These are phyloP conservation scores for Rusavskia elegans DNA, from an alignment of 495 filamentous ascomycete species.

Conservation along the genomic window DNA sequence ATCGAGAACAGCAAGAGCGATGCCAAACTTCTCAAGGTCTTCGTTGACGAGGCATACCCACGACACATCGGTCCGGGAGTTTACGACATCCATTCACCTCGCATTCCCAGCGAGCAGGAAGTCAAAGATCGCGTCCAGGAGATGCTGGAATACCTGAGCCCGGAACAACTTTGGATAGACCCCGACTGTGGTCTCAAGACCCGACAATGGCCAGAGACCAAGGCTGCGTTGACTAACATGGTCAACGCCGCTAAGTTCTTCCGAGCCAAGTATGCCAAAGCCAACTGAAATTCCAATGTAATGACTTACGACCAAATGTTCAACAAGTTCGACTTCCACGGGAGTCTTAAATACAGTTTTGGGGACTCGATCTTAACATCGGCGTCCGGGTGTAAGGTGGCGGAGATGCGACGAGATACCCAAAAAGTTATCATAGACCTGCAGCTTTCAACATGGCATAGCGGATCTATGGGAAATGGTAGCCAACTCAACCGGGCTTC, in stretches of 20 bases:
- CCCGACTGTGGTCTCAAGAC: constrained; percentile 99
- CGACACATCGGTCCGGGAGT: constrained; percentile 97
- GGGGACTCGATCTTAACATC: constrained; percentile 4
- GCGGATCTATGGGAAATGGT: neutral
- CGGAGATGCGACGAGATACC: neutral
- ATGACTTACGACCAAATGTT: constrained; percentile 27
- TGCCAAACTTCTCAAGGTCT: constrained; percentile 96
- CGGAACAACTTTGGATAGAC: constrained; percentile 96
- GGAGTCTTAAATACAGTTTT: neutral
- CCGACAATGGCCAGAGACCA: constrained; percentile 89
- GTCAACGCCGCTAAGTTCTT: constrained; percentile 91
- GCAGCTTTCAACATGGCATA: constrained; percentile 2
- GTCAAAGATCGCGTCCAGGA: constrained; percentile 92
- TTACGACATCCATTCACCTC: constrained; percentile 98
- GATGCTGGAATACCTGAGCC: constrained; percentile 89
- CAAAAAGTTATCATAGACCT: neutral
- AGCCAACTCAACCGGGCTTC: neutral
- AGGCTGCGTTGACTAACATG: constrained; percentile 82
- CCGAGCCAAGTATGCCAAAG: constrained; percentile 68
- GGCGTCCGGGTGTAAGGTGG: neutral
- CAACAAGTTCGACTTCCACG: constrained; percentile 23
- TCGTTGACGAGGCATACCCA: constrained; percentile 89
- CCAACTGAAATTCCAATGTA: constrained; percentile 13
- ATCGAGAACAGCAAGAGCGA: constrained; percentile 99
- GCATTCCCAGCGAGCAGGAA: constrained; percentile 87